These are phyloP conservation scores for Globisporangium takayamanum DNA, from an alignment of 352 stramenopile species.

Conservation along the genomic window DNA sequence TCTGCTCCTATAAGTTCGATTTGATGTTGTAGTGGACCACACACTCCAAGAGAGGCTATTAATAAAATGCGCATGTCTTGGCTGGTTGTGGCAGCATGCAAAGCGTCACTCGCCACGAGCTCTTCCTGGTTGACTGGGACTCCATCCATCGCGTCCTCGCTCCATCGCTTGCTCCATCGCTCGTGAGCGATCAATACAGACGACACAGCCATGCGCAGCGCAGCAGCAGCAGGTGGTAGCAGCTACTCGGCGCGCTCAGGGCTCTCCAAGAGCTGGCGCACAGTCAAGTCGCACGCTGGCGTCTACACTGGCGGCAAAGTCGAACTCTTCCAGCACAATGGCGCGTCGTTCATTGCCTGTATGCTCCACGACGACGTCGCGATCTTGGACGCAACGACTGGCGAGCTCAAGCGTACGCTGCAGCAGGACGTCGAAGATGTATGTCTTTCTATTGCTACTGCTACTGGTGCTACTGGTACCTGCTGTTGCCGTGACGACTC, in stretches of 20 bases:
- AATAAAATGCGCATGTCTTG: too few relatives aligned
- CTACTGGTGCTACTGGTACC: not conserved
- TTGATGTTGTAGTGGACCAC: too few relatives aligned
- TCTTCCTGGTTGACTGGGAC: not conserved
- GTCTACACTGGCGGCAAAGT: conserved; percentile 84
- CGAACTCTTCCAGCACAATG: conserved; percentile 37
- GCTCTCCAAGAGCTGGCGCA: conserved; percentile 76
- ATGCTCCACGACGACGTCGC: conserved; percentile 83
- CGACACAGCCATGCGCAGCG: conserved; percentile 8
- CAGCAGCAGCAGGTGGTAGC: conserved; percentile 1
- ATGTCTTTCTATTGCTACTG: not conserved
- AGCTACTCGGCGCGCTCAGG: conserved; percentile 64
- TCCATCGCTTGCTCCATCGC: not conserved
- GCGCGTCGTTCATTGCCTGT: conserved; percentile 46
- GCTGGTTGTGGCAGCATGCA: too few relatives aligned
- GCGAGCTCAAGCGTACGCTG: conserved; percentile 64
- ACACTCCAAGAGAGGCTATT: too few relatives aligned
- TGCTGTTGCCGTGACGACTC: too few relatives aligned
- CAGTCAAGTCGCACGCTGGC: conserved; percentile 66
- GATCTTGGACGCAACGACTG: conserved; percentile 62
- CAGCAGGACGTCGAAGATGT: conserved; percentile 68
- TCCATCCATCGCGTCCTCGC: not conserved
- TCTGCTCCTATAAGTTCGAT: too few relatives aligned
- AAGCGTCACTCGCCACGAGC: not conserved
- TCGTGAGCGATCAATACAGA: not conserved